A percentile compares a stretch with the other conserved stretches of the same genome.
Conservation (phyloP, 2,329 filamentous ascomycete genomes). For the Clonostachys rhizophaga region DNA sequence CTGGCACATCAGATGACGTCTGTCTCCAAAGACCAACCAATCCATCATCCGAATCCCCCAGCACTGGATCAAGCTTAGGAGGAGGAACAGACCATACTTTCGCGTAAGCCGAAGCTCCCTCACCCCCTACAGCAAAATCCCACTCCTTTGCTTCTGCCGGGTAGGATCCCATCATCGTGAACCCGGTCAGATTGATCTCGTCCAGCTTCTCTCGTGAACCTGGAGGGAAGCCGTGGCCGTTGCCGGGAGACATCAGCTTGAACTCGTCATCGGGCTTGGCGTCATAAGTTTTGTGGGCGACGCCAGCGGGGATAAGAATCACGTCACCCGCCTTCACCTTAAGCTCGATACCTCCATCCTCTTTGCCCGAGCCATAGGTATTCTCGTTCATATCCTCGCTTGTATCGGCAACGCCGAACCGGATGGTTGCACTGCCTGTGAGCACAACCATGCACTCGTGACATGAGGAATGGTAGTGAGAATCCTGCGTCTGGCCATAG, state of each 20-base stretch:
- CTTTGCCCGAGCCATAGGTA: conserved; percentile 25
- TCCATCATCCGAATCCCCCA: conserved; percentile 1
- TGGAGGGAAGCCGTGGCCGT: conserved; percentile 19
- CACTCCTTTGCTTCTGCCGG: conserved; percentile 24
- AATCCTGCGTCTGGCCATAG: conserved; percentile 44
- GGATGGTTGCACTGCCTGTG: conserved; percentile 40
- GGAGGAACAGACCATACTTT: conserved; percentile 37
- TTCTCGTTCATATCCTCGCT: conserved; percentile 24
- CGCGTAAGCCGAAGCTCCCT: conserved; percentile 20
- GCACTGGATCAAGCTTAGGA: conserved; percentile 2
- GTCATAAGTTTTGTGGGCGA: conserved; percentile 44
- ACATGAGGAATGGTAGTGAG: conserved; percentile 47
- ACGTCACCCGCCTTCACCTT: conserved; percentile 44
- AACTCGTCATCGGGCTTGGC: conserved; percentile 14
- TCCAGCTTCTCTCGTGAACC: conserved; percentile 22
- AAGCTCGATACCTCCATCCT: conserved; percentile 40
- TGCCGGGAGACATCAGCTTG: conserved; percentile 36
- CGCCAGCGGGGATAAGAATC: conserved; percentile 51
- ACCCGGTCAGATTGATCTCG: conserved; percentile 19
- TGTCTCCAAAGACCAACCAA: background rate
- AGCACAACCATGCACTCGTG: conserved; percentile 52
- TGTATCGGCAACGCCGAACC: conserved; percentile 45
- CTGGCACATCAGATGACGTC: no score
- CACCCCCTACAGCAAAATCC: conserved; percentile 25
- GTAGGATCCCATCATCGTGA: conserved; percentile 38